Percentiles rank a stretch among this genome's conserved stretches.
Conservation (phyloP, 306 rosid species). For the Carpinus fangiana region DNA sequence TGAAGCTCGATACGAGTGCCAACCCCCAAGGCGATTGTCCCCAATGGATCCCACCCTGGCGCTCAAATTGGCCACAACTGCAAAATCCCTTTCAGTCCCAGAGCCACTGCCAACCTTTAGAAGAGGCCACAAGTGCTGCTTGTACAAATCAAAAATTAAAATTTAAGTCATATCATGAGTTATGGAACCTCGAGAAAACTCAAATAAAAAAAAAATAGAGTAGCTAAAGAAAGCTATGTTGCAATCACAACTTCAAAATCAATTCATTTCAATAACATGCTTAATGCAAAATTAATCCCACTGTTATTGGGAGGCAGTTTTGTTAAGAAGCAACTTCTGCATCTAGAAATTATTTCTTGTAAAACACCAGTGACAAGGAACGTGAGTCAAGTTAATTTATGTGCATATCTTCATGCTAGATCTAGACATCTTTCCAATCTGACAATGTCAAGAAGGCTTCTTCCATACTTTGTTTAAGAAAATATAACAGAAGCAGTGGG, state of each 20-base stretch:
- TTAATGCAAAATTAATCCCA: not conserved
- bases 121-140: conserved; percentile 98
- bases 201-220: not conserved
- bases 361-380: too few species aligned
- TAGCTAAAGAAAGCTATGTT: not conserved
- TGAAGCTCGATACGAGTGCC: conserved; percentile 96
- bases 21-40: conserved; percentile 87
- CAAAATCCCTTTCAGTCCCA: conserved; percentile 62
- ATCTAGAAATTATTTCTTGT: not conserved
- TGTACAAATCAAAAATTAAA: conserved; percentile 15
- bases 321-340: not conserved
- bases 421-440: not conserved
- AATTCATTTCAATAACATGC: not conserved
- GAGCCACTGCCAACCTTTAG: conserved; percentile 66
- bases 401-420: not conserved
- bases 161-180: not conserved
- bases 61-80: conserved; percentile 88
- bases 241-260: not conserved
- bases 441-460: not conserved
- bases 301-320: not conserved
- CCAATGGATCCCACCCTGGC: conserved; percentile 96
- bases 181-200: not conserved
- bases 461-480: not conserved
- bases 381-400: not conserved
- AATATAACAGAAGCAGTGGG: not conserved